Conservation (phyloP, 495 filamentous ascomycete genomes). For the Amphirosellinia nigrospora region DNA sequence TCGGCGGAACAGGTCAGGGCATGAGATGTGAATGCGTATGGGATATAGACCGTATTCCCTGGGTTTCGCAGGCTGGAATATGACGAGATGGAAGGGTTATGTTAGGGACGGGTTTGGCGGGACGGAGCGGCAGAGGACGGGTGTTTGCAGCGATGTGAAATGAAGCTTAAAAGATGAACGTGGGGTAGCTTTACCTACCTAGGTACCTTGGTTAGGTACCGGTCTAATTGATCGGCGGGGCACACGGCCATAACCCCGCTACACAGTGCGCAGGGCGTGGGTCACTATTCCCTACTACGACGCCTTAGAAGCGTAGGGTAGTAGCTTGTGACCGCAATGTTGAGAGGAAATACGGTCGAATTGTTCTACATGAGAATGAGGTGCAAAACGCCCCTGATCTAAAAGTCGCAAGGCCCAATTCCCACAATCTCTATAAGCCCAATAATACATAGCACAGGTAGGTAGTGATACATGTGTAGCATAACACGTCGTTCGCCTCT, state of each 20-base stretch:
- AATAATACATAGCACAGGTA: background rate
- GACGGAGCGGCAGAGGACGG: background rate
- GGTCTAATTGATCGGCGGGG: background rate
- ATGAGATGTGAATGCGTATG: background rate
- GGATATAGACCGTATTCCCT: background rate
- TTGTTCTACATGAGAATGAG: background rate
- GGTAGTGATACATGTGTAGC: background rate
- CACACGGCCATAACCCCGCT: background rate
- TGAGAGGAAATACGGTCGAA: background rate
- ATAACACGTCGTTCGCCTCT: background rate
- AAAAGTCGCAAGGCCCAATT: background rate
- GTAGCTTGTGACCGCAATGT: background rate
- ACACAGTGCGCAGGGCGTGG: background rate
- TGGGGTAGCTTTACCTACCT: slow-evolving; percentile 15
- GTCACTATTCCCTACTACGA: too few species aligned
- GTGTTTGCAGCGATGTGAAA: background rate
- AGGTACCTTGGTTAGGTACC: too few species aligned
- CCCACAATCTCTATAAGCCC: background rate
- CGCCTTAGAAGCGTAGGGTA: background rate
- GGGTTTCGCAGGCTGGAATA: background rate
- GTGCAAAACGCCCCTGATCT: background rate
- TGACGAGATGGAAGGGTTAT: background rate
- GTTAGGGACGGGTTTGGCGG: background rate
- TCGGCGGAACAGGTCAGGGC: background rate
- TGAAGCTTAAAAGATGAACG: too few species aligned